Base-by-base conservation (phyloP, 2,329 filamentous ascomycete species). In the Penicillium sp. region DNA sequence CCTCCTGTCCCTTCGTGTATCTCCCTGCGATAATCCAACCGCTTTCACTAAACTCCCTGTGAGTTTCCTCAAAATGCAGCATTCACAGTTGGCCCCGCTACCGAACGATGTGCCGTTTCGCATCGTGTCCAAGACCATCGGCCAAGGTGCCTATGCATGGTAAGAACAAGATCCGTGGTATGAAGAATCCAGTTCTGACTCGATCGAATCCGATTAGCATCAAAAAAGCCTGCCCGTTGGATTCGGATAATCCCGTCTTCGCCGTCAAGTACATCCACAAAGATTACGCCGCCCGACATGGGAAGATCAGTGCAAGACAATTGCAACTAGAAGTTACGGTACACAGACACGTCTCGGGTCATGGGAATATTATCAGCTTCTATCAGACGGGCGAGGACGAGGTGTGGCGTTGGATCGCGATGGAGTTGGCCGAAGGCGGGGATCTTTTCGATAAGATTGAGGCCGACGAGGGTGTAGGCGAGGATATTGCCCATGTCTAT, bases 371-470 rank as follows among this genome's bases (percentile, higher is more conserved):
- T 62, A 97, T 99, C 67, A 88, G 91, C 69, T 97, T 91, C 82
- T 91, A 95, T 66, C 87, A 88, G 40, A 89, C 88, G 1, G 93
- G 91, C 52, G 90, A 97, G 73, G 92, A 99, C 71, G 69, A 81
- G 0, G 77, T 87, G 17, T 99, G 94, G 93, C 85, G 89, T 65
- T 99, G 94, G 94, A 96, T 99, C 65, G 93, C 92, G 37, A 97
- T 99, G 91, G 94, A 99, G 75, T 88, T 90, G 64, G 94, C 94
- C 43, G 90, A 95, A 66, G 94, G 94, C 40, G 94, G 94, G 11
- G 94, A 99, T 71, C 81, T 99, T 8, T 99, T 99, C 73, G 94
- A 99, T 84, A 99, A 99, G 80, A 97, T 99, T 66, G 95, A 99
- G 77, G 92, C 94, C 17, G 94, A 99, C 73, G 90, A 93, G 42